A percentile compares a stretch with the other conserved stretches of the same genome.
phyloP scores from a whole-genome alignment of 225 moss, liverwort and hornwort genomes.

The Thuidium tamariscinum region DNA sequence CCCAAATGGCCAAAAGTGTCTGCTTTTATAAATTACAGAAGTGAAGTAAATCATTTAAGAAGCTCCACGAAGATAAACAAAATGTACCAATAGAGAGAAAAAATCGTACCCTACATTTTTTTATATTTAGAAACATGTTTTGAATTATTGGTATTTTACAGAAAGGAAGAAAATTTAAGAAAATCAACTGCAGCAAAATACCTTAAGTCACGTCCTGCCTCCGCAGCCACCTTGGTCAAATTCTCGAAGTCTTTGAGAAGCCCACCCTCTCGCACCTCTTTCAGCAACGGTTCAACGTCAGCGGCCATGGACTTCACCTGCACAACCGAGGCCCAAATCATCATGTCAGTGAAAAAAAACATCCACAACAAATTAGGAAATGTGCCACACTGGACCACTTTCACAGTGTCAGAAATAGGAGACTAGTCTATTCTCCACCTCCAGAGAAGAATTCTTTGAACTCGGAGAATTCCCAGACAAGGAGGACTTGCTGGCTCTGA shows the following conservation, averaged over 20 bases:
- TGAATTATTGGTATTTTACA: background rate
- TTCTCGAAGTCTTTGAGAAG: slow-evolving; percentile 48
- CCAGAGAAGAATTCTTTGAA: background rate
- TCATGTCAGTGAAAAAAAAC: background rate
- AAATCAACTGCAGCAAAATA: background rate
- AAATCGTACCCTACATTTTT: background rate
- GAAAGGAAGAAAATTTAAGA: background rate
- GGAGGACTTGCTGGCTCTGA: background rate
- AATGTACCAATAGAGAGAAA: background rate
- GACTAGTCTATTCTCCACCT: background rate
- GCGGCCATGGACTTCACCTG: slow-evolving; percentile 47
- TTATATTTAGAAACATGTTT: background rate
- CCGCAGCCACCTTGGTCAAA: slow-evolving; percentile 37
- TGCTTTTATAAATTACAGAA: background rate
- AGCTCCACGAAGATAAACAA: background rate
- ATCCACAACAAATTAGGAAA: background rate
- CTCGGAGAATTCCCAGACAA: background rate
- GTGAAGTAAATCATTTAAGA: background rate
- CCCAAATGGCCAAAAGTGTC: background rate
- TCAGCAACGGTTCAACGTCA: slow-evolving; percentile 40
- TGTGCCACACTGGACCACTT: background rate
- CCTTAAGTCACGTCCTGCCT: slow-evolving; percentile 44
- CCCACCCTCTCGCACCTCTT: slow-evolving; percentile 36
- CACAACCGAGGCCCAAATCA: background rate
- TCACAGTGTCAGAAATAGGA: background rate